Evolutionary conservation across 306 rosid species (phyloP).

Genomic region (Ormosia emarginata): DNA sequence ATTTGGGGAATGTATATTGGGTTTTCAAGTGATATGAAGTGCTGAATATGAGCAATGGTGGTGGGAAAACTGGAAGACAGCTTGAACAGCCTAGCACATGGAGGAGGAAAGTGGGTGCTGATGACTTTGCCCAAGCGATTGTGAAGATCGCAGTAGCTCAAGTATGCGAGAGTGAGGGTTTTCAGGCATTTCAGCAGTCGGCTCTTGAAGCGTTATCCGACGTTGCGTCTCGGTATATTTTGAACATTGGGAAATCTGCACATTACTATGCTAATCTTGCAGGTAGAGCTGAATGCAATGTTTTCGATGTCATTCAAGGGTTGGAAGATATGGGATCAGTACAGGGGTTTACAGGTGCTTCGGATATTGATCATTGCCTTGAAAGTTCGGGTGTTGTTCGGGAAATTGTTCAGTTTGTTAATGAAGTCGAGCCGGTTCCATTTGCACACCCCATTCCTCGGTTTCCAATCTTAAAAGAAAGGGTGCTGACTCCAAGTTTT

Average conservation of each 20-base stretch:
- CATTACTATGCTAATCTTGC: constrained; percentile 60
- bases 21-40: constrained; percentile 64
- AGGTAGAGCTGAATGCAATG: constrained; percentile 65
- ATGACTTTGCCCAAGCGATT: constrained; percentile 58
- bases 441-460: constrained; percentile 57
- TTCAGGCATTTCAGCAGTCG: constrained; percentile 74
- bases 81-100: constrained; percentile 44
- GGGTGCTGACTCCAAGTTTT: constrained; percentile 52
- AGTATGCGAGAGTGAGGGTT: constrained; percentile 74
- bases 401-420: constrained; percentile 49
- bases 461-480: constrained; percentile 66
- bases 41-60: constrained; percentile 93
- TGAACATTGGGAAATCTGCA: constrained; percentile 61
- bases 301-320: constrained; percentile 70
- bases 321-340: constrained; percentile 64
- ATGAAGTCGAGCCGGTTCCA: constrained; percentile 37
- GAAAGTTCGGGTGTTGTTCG: constrained; percentile 53
- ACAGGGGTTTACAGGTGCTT: constrained; percentile 78
- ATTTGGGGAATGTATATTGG: constrained; percentile 29
- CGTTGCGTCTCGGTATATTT: constrained; percentile 47
- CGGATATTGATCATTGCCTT: constrained; percentile 65
- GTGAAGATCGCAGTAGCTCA: constrained; percentile 62
- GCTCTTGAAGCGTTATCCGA: constrained; percentile 61
- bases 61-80: constrained; percentile 75
- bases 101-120: constrained; percentile 47